phyloP scores from a whole-genome alignment of 345 rosid genomes.

The Brassica incana region DNA sequence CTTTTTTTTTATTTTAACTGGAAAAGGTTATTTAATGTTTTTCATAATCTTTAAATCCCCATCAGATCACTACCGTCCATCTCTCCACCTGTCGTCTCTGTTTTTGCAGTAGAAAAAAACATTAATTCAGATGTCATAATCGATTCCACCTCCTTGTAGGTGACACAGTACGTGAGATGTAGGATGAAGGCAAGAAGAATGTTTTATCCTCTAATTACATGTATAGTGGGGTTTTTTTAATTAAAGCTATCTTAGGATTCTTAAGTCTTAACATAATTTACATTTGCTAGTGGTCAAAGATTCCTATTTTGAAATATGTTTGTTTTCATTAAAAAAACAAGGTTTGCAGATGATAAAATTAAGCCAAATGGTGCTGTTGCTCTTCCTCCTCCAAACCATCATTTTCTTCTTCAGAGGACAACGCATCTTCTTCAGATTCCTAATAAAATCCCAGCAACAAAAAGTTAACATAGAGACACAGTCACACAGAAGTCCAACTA shows the following conservation, averaged over 20 bases:
- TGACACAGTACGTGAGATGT: too few species aligned
- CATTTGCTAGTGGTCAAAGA: background rate
- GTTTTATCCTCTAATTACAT: background rate
- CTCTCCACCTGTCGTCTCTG: background rate
- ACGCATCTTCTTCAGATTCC: constrained; percentile 39
- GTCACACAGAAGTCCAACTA: background rate
- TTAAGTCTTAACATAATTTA: background rate
- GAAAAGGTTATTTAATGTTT: background rate
- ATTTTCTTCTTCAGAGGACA: constrained; percentile 30
- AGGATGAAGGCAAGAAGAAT: background rate
- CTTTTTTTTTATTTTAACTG: background rate
- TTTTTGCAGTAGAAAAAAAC: background rate
- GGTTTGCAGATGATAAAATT: background rate
- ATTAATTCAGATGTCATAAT: background rate
- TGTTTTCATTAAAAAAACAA: background rate
- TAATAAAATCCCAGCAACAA: background rate
- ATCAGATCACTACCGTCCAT: constrained; percentile 14
- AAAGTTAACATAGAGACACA: background rate
- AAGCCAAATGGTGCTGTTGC: constrained; percentile 38
- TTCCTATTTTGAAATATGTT: constrained; percentile 3
- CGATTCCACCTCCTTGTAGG: background rate
- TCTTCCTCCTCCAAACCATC: constrained; percentile 26
- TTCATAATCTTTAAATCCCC: background rate
- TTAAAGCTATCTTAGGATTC: background rate
- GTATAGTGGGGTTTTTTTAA: background rate